Base-by-base conservation (phyloP, 2,329 filamentous ascomycete genomes). In the Fusarium gaditjirri region DNA sequence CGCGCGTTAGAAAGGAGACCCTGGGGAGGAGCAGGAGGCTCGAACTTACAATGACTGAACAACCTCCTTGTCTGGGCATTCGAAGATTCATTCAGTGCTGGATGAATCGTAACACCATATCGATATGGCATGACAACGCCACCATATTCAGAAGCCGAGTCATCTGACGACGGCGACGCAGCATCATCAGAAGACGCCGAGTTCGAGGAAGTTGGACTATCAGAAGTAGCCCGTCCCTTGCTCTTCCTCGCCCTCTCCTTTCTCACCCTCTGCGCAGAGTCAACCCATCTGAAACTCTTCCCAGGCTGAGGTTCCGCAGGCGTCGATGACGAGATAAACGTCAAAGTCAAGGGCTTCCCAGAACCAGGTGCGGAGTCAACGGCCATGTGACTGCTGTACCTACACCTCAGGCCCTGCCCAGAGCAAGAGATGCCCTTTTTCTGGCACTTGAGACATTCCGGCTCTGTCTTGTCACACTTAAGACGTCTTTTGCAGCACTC, bases 361-460 rank as follows among this genome's bases (percentile, higher is more conserved):
- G 38, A 38, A n/a, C 39, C 21, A 17, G 56, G 25, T 17, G 21
- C 13, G 29, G 43, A 25, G 25, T 53, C 36, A 41, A 62, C 36
- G 21, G 50, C 64, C 78, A 80, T 70, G 71, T 81, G 64, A 60
- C 77, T 77, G 50, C 80, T 81, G 43, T 83, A 82, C 19, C 80
- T 80, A 49, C 81, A 82, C 13, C 80, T 76, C 10, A 80, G 65
- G 6, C 80, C 80, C 33, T 82, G 74, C 0, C 82, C 82, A 2
- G 82, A 83, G 68, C 82, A 84, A 12, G 77, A 71, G 23, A 84
- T 74, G n/a, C 79, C 79, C 38, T 79, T 80, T 60, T 83, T 83
- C 14, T 76, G 68, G 59, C 82, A 84, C 55, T 84, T 84, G 25
- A 74, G 67, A 61, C 82, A 84, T 60, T 78, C 74, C 4, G 82